Evolutionary conservation across 148 eudicot genomes (phyloP).

Genomic region (Rhododendron griersonianum): DNA sequence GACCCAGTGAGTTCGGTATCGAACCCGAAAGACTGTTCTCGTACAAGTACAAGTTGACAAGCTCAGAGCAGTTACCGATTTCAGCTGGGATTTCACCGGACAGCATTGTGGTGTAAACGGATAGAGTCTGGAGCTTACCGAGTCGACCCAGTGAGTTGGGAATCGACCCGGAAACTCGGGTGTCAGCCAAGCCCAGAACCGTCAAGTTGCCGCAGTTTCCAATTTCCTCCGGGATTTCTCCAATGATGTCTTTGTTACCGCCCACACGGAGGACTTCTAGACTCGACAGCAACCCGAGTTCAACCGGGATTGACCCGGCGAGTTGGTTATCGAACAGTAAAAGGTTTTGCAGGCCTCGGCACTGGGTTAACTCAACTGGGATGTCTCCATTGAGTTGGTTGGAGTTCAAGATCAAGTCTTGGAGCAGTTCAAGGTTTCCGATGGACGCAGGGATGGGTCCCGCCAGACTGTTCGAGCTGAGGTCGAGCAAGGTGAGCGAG

Average conservation of each 20-base stretch:
- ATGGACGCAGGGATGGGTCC: conserved; percentile 54
- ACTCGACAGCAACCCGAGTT: conserved; percentile 43
- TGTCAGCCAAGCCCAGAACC: conserved; percentile 73
- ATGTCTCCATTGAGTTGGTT: conserved; percentile 72
- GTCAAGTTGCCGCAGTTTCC: conserved; percentile 62
- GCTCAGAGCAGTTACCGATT: conserved; percentile 69
- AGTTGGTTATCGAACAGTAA: conserved; percentile 58
- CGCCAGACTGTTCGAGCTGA: conserved; percentile 54
- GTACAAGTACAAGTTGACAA: conserved; percentile 58
- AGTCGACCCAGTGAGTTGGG: conserved; percentile 59
- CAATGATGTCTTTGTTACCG: conserved; percentile 65
- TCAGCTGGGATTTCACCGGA: conserved; percentile 65
- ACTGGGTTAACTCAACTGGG: conserved; percentile 59
- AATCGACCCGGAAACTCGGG: conserved; percentile 60
- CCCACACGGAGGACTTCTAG: conserved; percentile 62
- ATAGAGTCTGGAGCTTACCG: conserved; percentile 48
- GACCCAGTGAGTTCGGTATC: conserved; percentile 56
- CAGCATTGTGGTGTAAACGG: conserved; percentile 60
- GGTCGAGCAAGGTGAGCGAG: conserved; percentile 36
- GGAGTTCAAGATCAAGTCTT: conserved; percentile 56
- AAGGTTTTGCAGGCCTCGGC: conserved; percentile 44
- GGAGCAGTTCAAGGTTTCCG: conserved; percentile 50
- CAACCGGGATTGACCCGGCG: conserved; percentile 51
- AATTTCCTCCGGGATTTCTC: conserved; percentile 56
- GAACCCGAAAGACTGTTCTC: conserved; percentile 65